A percentile compares a stretch with the other conserved stretches of the same genome.
Evolutionary conservation across 768 basidiomycete species (phyloP).

Genomic region (Amyloporia xantha): DNA sequence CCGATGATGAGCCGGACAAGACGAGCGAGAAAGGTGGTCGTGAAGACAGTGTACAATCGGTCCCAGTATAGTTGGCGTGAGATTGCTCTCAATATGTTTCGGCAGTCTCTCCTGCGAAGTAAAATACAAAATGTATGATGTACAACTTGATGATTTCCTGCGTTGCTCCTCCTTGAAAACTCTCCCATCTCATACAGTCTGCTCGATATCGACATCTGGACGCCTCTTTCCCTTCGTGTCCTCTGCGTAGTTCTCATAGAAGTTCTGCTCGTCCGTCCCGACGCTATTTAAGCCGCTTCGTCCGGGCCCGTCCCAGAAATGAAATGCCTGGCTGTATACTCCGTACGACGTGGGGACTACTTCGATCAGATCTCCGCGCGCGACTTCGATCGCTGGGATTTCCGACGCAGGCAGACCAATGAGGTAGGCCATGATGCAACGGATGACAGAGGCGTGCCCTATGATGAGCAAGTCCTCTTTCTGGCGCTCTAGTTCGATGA

Average conservation of each 20-base stretch:
- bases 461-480: slow-evolving; percentile 94
- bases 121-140: neutral
- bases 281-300: slow-evolving; percentile 36
- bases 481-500: slow-evolving; percentile 92
- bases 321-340: slow-evolving; percentile 80
- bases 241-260: slow-evolving; percentile 82
- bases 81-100: too few relatives aligned
- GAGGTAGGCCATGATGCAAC: slow-evolving; percentile 89
- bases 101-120: neutral
- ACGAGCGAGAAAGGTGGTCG: slow-evolving; percentile 3
- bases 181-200: neutral
- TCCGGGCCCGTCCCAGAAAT: slow-evolving; percentile 89
- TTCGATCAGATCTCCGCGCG: slow-evolving; percentile 94
- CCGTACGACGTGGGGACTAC: slow-evolving; percentile 86
- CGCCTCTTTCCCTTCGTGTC: slow-evolving; percentile 33
- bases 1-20: slow-evolving; percentile 5
- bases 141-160: neutral
- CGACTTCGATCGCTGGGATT: slow-evolving; percentile 96
- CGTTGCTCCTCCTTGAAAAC: neutral
- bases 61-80: neutral
- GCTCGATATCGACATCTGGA: slow-evolving; percentile 11
- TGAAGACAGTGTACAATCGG: neutral
- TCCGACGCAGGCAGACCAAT: slow-evolving; percentile 93
- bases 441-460: slow-evolving; percentile 94
- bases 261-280: slow-evolving; percentile 64